Evolutionary conservation across 257 asterid genomes (phyloP).

Genomic region (Echium plantagineum): DNA sequence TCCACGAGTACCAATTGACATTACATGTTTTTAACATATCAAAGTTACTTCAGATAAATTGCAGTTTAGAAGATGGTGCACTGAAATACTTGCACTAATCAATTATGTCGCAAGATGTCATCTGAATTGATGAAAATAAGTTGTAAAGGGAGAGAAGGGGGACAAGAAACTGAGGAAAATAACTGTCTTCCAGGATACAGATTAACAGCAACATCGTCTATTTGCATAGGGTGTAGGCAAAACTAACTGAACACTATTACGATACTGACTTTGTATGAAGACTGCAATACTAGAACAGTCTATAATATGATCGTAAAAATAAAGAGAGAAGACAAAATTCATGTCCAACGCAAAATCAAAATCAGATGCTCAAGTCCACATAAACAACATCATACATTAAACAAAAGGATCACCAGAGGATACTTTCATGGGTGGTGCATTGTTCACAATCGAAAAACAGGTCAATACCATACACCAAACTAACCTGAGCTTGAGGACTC

Average conservation of each 20-base stretch:
- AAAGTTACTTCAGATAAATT: background rate
- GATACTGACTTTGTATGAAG: no score
- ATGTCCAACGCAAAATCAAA: background rate
- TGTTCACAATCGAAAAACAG: background rate
- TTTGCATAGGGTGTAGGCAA: background rate
- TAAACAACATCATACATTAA: background rate
- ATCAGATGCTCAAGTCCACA: background rate
- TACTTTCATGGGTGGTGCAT: background rate
- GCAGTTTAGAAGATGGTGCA: background rate
- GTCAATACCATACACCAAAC: background rate
- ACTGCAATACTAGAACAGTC: no score
- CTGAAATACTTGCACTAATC: background rate
- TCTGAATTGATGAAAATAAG: background rate
- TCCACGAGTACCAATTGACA: background rate
- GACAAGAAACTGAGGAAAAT: background rate
- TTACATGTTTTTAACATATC: background rate
- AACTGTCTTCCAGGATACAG: background rate
- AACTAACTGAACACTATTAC: background rate
- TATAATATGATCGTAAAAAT: no score
- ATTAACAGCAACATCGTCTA: background rate
- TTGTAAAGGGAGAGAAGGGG: no score
- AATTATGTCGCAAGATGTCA: background rate
- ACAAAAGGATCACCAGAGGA: background rate
- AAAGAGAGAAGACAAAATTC: background rate
- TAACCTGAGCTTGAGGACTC: constrained; percentile 77